Evolutionary conservation across 2,329 filamentous ascomycete genomes (phyloP).

Genomic region (Ophiosphaerella korrae): DNA sequence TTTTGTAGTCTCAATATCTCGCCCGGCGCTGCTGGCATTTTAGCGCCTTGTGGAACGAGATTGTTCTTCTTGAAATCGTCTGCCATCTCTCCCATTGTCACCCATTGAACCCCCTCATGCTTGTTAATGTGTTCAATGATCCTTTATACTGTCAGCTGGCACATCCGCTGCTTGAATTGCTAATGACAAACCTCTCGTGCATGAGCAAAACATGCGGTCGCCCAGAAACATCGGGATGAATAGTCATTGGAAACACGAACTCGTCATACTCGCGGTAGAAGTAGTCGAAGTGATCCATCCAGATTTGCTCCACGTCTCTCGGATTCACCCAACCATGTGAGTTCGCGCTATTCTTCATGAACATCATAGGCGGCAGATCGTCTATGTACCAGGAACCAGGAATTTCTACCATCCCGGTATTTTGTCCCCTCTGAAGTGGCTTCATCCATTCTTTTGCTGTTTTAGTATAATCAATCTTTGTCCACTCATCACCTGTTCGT

Average conservation of each 20-base stretch:
- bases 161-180: neutral
- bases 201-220: constrained; percentile 74
- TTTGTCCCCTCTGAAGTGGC: constrained; percentile 62
- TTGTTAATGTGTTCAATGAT: constrained; percentile 73
- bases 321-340: constrained; percentile 65
- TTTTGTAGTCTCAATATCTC: constrained; percentile 57
- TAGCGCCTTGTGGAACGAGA: constrained; percentile 60
- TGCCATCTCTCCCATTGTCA: constrained; percentile 72
- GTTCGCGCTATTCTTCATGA: constrained; percentile 69
- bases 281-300: constrained; percentile 72
- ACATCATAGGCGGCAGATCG: constrained; percentile 69
- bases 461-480: constrained; percentile 69
- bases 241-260: constrained; percentile 78
- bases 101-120: constrained; percentile 67
- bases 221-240: constrained; percentile 70
- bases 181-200: constrained; percentile 65
- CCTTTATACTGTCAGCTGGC: constrained; percentile 22
- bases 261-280: constrained; percentile 79
- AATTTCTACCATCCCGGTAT: constrained; percentile 70
- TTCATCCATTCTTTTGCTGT: constrained; percentile 70
- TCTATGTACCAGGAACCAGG: constrained; percentile 69
- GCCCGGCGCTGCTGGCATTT: constrained; percentile 63
- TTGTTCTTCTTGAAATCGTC: constrained; percentile 75
- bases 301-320: constrained; percentile 67
- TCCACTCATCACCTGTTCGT: constrained; percentile 68